A percentile compares a stretch with the other conserved stretches of the same genome.
Evolutionary conservation across 371 early-diverging fungal species (phyloP).

Genomic region (Mycotypha africana): DNA sequence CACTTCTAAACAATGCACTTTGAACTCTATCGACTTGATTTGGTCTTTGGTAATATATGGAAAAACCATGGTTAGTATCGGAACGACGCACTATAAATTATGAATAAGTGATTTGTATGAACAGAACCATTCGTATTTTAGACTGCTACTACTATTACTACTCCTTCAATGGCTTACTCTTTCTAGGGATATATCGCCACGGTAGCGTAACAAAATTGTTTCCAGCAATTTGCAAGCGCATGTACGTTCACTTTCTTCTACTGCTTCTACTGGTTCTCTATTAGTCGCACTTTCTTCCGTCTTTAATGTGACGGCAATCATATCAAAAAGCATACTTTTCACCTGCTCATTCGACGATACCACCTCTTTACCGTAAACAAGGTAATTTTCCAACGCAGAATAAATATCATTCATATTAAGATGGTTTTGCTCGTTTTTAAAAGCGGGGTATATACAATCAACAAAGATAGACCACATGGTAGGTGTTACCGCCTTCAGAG

Average conservation of each 20-base stretch:
- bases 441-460: constrained; percentile 66
- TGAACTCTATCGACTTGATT: constrained; percentile 51
- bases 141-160: no score
- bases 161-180: no score
- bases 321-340: constrained; percentile 62
- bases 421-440: constrained; percentile 68
- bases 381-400: constrained; percentile 81
- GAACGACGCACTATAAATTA: constrained; percentile 31
- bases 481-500: constrained; percentile 73
- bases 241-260: constrained; percentile 70
- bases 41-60: constrained; percentile 55
- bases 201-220: constrained; percentile 71
- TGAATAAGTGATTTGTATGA: no score
- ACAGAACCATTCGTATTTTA: no score
- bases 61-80: constrained; percentile 63
- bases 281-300: constrained; percentile 56
- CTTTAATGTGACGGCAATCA: constrained; percentile 69
- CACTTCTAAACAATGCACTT: constrained; percentile 57
- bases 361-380: constrained; percentile 75
- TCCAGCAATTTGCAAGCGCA: constrained; percentile 77
- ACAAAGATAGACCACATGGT: constrained; percentile 83
- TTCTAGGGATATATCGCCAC: constrained; percentile 67
- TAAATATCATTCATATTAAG: constrained; percentile 82
- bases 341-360: constrained; percentile 56
- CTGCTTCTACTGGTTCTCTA: no score